A percentile compares a stretch with the other conserved stretches of the same genome.
phyloP scores from a whole-genome alignment of 768 basidiomycete genomes.

The Tricholomella constricta region DNA sequence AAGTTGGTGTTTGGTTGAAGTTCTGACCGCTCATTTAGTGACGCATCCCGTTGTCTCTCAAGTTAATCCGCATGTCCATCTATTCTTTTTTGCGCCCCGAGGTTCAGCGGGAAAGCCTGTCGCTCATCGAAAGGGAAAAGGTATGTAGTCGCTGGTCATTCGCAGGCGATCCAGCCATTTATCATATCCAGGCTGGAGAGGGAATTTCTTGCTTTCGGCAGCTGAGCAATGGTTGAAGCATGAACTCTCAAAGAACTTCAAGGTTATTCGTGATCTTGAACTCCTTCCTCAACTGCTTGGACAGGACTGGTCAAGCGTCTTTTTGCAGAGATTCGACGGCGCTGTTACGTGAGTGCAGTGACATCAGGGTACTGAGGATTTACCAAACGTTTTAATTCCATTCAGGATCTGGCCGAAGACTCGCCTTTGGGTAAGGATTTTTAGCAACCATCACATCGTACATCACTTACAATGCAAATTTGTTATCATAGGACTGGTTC shows the following conservation, averaged over 20 bases:
- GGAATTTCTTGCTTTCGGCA: conserved; percentile 90
- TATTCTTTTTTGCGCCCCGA: conserved; percentile 92
- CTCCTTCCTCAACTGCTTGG: conserved; percentile 91
- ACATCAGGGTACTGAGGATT: conserved; percentile 28
- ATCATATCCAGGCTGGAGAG: conserved; percentile 77
- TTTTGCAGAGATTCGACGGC: conserved; percentile 92
- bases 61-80: conserved; percentile 88
- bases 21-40: conserved; percentile 43
- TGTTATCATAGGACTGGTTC: conserved; percentile 71
- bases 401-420: conserved; percentile 84
- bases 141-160: conserved; percentile 29
- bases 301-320: conserved; percentile 95
- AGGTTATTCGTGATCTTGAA: conserved; percentile 96
- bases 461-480: neutral
- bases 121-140: conserved; percentile 91
- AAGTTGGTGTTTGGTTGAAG: neutral
- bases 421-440: conserved; percentile 59
- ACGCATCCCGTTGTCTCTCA: conserved; percentile 94
- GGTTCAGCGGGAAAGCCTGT: conserved; percentile 93
- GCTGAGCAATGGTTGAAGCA: conserved; percentile 95
- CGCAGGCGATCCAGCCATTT: neutral
- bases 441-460: conserved; percentile 4
- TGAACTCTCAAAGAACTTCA: conserved; percentile 96
- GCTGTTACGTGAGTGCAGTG: conserved; percentile 71
- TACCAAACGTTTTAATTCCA: neutral